Percentiles rank a stretch among this genome's conserved stretches.
phyloP scores from a whole-genome alignment of 495 filamentous ascomycete species.

The Xylaria telfairii region DNA sequence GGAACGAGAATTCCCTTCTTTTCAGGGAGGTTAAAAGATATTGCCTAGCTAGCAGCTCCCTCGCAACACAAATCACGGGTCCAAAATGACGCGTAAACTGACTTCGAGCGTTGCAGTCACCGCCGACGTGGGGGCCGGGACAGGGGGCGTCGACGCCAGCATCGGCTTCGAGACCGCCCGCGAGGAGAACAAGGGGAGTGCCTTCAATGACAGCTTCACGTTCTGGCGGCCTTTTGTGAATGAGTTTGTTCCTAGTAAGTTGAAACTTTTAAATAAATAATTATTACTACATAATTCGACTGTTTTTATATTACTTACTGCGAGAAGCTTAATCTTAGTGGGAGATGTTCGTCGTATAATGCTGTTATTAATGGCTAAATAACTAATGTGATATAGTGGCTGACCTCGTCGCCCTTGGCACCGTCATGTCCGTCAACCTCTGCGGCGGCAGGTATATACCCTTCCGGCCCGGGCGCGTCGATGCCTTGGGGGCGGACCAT shows the following conservation, averaged over 20 bases:
- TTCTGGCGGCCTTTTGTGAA: constrained; percentile 48
- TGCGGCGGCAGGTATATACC: constrained; percentile 57
- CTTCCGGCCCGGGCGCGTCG: constrained; percentile 53
- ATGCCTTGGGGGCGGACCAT: constrained; percentile 52
- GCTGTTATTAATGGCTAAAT: neutral
- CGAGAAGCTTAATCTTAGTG: neutral
- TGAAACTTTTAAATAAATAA: no score
- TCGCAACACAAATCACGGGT: no score
- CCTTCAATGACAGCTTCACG: constrained; percentile 53
- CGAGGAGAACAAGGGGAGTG: constrained; percentile 53
- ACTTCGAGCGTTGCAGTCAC: no score
- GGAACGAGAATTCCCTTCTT: no score
- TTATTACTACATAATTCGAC: neutral
- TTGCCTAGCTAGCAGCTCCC: no score
- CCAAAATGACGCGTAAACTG: no score
- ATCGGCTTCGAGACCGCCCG: constrained; percentile 52
- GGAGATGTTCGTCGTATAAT: neutral
- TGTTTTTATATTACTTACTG: no score
- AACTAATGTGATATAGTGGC: constrained; percentile 39
- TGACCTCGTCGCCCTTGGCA: constrained; percentile 55
- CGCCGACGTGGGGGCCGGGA: constrained; percentile 46
- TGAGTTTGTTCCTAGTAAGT: constrained; percentile 38
- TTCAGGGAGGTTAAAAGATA: no score
- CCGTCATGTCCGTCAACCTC: constrained; percentile 50
- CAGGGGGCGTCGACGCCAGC: constrained; percentile 58